phyloP scores from a whole-genome alignment of 2,329 filamentous ascomycete species.

The Fusarium napiforme region DNA sequence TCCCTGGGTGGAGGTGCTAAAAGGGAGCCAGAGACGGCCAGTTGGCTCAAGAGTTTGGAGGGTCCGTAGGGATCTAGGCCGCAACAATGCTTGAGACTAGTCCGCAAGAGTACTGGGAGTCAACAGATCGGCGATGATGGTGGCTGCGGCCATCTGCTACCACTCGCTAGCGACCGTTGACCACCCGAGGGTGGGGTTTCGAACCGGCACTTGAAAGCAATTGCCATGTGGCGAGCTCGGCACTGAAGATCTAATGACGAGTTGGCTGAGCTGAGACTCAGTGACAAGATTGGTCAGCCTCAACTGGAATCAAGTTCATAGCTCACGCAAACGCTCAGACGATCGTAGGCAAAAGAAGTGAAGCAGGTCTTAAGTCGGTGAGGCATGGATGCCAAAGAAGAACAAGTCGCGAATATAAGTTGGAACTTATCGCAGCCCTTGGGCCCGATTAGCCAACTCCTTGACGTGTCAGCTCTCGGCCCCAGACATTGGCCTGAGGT shows the following conservation, averaged over 20 bases:
- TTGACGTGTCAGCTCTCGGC: neutral
- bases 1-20: conserved; percentile 70
- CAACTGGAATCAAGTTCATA: neutral
- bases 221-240: conserved; percentile 28
- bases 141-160: neutral
- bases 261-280: neutral
- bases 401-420: neutral
- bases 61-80: conserved; percentile 71
- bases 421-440: neutral
- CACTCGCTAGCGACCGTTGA: conserved; percentile 18
- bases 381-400: neutral
- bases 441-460: neutral
- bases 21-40: conserved; percentile 65
- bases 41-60: conserved; percentile 71
- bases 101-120: neutral
- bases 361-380: neutral
- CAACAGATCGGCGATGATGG: conserved; percentile 9
- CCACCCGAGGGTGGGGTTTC: conserved; percentile 8
- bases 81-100: conserved; percentile 46
- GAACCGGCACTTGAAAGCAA: conserved; percentile 16
- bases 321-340: neutral
- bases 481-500: neutral
- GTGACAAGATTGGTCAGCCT: neutral
- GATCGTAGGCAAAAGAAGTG: neutral
- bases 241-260: conserved; percentile 9